phyloP scores from a whole-genome alignment of 305 asterid species.

The Fraxinus greggii region DNA sequence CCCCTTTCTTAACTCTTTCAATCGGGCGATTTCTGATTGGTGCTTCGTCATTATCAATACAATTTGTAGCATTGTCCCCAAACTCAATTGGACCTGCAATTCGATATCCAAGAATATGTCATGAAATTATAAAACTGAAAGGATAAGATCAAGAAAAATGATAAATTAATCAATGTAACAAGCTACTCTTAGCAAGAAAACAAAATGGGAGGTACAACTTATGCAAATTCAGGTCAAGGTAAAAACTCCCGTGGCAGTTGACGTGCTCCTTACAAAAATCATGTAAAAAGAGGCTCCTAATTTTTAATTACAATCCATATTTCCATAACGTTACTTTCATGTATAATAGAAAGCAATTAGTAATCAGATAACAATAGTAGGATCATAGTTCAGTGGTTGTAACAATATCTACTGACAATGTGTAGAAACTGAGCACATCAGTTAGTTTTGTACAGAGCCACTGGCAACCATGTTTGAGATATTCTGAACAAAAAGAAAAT shows the following conservation, averaged over 20 bases:
- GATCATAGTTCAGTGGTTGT: slow-evolving; percentile 4
- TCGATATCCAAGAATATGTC: slow-evolving; percentile 10
- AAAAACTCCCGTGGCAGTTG: neutral
- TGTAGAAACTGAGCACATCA: neutral
- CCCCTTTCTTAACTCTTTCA: slow-evolving; percentile 47
- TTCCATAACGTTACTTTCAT: neutral
- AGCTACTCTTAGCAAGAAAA: slow-evolving; percentile 4
- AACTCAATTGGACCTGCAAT: slow-evolving; percentile 48
- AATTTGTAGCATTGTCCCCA: slow-evolving; percentile 38
- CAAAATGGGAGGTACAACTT: neutral
- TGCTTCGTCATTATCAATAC: slow-evolving; percentile 33
- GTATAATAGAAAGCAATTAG: neutral
- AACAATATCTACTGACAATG: neutral
- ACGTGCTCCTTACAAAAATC: neutral
- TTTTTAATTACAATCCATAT: neutral
- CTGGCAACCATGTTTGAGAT: neutral
- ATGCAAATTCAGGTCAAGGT: neutral
- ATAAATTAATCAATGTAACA: neutral
- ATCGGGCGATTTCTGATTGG: slow-evolving; percentile 32
- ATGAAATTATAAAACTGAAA: neutral
- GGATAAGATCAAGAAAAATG: neutral
- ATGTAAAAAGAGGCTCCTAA: neutral
- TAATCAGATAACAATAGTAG: neutral
- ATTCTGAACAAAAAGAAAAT: slow-evolving; percentile 1
- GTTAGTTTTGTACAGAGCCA: neutral